Conservation (phyloP, 768 basidiomycete genomes). For the Mycena rosella region DNA sequence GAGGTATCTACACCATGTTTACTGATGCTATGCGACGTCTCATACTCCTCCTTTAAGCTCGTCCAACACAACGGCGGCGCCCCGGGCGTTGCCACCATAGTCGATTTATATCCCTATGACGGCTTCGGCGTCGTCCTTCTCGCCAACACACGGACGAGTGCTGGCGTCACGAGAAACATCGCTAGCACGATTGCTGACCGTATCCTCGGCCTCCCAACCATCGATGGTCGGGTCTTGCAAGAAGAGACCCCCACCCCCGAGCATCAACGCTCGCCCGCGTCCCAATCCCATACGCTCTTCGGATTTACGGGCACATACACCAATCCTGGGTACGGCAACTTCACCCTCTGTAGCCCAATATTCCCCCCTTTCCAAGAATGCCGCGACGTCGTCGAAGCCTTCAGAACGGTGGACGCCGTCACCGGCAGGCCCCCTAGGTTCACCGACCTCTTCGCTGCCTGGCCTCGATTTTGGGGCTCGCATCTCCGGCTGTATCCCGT, state of each 20-base stretch:
- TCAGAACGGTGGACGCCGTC: conserved; percentile 42
- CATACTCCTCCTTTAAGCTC: conserved; percentile 41
- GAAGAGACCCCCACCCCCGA: not conserved
- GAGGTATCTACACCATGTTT: conserved; percentile 45
- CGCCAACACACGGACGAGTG: conserved; percentile 42
- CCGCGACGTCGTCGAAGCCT: conserved; percentile 42
- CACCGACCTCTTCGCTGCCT: conserved; percentile 45
- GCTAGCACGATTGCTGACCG: conserved; percentile 28
- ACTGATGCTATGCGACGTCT: not conserved
- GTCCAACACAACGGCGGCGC: conserved; percentile 49
- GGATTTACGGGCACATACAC: conserved; percentile 52
- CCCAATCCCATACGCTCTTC: conserved; percentile 34
- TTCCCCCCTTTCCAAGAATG: conserved; percentile 40
- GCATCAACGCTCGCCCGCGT: not conserved
- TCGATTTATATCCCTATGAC: conserved; percentile 51
- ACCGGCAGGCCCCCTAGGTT: not conserved
- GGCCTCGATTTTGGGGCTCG: conserved; percentile 51
- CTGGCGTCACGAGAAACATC: conserved; percentile 27
- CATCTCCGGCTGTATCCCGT: conserved; percentile 48
- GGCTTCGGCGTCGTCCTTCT: conserved; percentile 51
- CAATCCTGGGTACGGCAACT: conserved; percentile 52
- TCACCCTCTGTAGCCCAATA: conserved; percentile 51
- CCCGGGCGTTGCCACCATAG: conserved; percentile 49
- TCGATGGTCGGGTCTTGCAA: not conserved
- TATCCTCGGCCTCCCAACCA: conserved; percentile 34